Base-by-base conservation (phyloP, 164 flowering plant genomes). In the Magnolia kwangsiensis region DNA sequence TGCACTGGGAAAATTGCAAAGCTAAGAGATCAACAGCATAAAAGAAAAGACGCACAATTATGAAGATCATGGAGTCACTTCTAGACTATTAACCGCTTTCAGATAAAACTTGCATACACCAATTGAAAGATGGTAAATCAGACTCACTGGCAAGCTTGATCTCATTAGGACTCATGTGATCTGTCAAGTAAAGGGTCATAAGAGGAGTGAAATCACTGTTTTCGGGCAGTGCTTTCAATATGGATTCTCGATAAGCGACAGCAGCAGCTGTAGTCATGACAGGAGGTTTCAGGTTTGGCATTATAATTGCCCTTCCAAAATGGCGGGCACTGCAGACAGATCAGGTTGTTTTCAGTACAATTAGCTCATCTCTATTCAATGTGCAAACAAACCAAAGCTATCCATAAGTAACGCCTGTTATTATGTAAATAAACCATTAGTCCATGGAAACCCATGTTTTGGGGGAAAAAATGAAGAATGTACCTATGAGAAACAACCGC, bases 151-250 rank as follows among this genome's bases (percentile, higher is more conserved):
- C 99, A 79, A 85, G 86, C 85, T 88, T 96, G 85, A 96, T 94
- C 86, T 96, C 98, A 21, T 88, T 81, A 50, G 96, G 96, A 76
- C 87, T 89, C 5, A 92, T 96, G 7, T 78, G 87, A 83, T 96
- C 98, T 24, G 98, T 96, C 87, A 96, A 83, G 81, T 96, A 96
- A 75, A 96, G 93, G 24, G 99, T 93, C 99, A 96, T 94, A 8
- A 96, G 90, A 59, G 99, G 99, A 77, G 79, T 79, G 81, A 96
- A 96, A 78, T 82, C 79, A 76, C 88, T 82, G 71, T 81, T 74
- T 4, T 79, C 31, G 8, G 98, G 98, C 67, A 96, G 73, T 63
- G 90, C 95, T 80, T 92, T 91, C 85, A 92, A 77, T 69, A 96
- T 94, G 24, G 94, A 87, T 55, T 94, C 89, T 21, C 88, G 88